A percentile compares a stretch with the other conserved stretches of the same genome.
phyloP scores from a whole-genome alignment of 208 protist species.

The Trypanosoma rangeli region DNA sequence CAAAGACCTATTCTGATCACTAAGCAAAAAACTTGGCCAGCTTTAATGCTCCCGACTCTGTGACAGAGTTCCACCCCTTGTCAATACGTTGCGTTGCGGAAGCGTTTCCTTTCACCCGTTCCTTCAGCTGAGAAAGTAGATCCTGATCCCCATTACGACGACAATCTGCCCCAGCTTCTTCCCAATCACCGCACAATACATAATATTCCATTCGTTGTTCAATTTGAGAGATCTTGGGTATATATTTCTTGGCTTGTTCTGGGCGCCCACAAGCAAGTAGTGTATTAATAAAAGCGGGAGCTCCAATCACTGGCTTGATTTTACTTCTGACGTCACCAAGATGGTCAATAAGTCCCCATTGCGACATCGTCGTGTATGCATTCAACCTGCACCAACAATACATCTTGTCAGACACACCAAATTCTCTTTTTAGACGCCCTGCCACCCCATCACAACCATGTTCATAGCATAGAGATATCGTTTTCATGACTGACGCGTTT shows the following conservation, averaged over 20 bases:
- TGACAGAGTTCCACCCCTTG: slow-evolving; percentile 63
- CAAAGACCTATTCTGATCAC: slow-evolving; percentile 18
- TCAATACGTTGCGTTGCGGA: slow-evolving; percentile 58
- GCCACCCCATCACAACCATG: slow-evolving; percentile 49
- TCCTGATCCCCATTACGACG: slow-evolving; percentile 51
- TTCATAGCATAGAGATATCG: slow-evolving; percentile 61
- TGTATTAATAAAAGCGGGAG: slow-evolving; percentile 49
- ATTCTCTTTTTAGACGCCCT: slow-evolving; percentile 56
- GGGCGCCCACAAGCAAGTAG: slow-evolving; percentile 53
- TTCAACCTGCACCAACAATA: slow-evolving; percentile 68
- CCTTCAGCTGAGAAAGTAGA: slow-evolving; percentile 63
- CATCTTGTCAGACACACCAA: slow-evolving; percentile 69
- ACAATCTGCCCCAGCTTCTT: slow-evolving; percentile 62
- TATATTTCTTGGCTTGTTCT: slow-evolving; percentile 74
- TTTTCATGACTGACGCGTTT: slow-evolving; percentile 57
- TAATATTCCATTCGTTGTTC: slow-evolving; percentile 83
- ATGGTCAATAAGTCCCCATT: slow-evolving; percentile 78
- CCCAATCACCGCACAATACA: slow-evolving; percentile 78
- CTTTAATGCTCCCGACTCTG: slow-evolving; percentile 40
- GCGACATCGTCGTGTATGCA: slow-evolving; percentile 50
- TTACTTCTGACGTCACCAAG: slow-evolving; percentile 39
- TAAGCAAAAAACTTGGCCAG: slow-evolving; percentile 47
- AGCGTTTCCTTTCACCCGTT: slow-evolving; percentile 61
- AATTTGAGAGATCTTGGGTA: slow-evolving; percentile 59
- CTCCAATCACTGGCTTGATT: slow-evolving; percentile 47